Evolutionary conservation across 129 eudicot genomes (phyloP).

Genomic region (Saposhnikovia divaricata): DNA sequence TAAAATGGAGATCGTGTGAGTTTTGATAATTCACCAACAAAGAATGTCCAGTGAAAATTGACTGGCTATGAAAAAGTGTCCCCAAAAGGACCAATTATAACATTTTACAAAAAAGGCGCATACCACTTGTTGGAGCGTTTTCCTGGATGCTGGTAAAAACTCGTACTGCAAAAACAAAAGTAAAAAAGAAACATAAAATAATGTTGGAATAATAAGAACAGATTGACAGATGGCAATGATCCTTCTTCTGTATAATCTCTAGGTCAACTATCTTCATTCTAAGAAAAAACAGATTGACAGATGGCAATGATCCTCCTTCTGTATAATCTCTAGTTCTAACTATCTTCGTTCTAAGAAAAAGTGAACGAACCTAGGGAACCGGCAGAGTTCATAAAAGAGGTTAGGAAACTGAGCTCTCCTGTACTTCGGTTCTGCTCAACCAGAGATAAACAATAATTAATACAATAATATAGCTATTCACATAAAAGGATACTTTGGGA

Average conservation of each 20-base stretch:
- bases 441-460: slow-evolving; percentile 13
- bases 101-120: slow-evolving; percentile 4
- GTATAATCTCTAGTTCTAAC: background rate
- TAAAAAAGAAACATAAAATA: background rate
- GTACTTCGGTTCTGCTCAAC: slow-evolving; percentile 81
- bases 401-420: slow-evolving; percentile 90
- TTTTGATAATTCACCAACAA: background rate
- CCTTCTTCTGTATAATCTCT: background rate
- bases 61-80: background rate
- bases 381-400: slow-evolving; percentile 71
- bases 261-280: background rate
- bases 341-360: background rate
- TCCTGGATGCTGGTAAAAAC: slow-evolving; percentile 97
- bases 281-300: background rate
- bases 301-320: background rate
- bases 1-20: background rate
- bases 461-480: background rate
- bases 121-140: slow-evolving; percentile 91
- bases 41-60: background rate
- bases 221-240: background rate
- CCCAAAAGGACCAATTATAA: background rate
- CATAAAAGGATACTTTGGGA: background rate
- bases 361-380: slow-evolving; percentile 75
- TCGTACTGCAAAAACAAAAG: slow-evolving; percentile 51
- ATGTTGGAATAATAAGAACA: background rate